Evolutionary conservation across 2,329 filamentous ascomycete species (phyloP).

Genomic region (Alternaria gaisen): DNA sequence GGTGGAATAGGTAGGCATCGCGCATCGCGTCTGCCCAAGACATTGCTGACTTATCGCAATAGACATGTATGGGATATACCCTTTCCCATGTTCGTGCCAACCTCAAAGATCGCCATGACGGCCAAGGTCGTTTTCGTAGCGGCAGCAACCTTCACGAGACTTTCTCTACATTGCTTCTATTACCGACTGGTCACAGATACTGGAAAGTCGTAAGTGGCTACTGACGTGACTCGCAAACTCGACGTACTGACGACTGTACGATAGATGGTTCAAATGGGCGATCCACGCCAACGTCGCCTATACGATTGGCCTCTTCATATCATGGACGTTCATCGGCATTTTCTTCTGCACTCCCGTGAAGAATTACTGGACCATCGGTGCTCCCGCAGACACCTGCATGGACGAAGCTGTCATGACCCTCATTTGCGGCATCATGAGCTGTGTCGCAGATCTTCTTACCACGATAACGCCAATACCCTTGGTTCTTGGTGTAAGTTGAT

Average conservation of each 20-base stretch:
- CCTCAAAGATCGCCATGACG: slow-evolving; percentile 51
- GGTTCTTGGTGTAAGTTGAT: slow-evolving; percentile 43
- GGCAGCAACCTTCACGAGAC: slow-evolving; percentile 55
- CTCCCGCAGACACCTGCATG: slow-evolving; percentile 46
- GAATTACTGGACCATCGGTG: slow-evolving; percentile 55
- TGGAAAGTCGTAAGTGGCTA: slow-evolving; percentile 27
- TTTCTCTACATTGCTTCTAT: slow-evolving; percentile 58
- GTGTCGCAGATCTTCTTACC: slow-evolving; percentile 53
- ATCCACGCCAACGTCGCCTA: slow-evolving; percentile 52
- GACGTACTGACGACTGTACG: neutral
- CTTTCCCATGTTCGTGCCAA: slow-evolving; percentile 30
- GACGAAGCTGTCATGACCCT: slow-evolving; percentile 54
- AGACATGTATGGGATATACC: slow-evolving; percentile 56
- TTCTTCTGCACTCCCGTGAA: slow-evolving; percentile 55
- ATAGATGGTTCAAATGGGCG: slow-evolving; percentile 49
- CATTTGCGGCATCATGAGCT: slow-evolving; percentile 54
- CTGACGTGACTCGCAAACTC: too few relatives aligned
- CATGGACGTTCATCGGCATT: slow-evolving; percentile 46
- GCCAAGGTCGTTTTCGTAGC: slow-evolving; percentile 55
- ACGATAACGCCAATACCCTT: slow-evolving; percentile 57
- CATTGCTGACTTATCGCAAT: slow-evolving; percentile 17
- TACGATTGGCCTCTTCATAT: slow-evolving; percentile 50
- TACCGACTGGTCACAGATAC: slow-evolving; percentile 56
- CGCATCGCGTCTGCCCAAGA: neutral
- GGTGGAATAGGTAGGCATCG: slow-evolving; percentile 44